Conservation (phyloP, 805 yeast genomes). For the Candida manassasensis region DNA sequence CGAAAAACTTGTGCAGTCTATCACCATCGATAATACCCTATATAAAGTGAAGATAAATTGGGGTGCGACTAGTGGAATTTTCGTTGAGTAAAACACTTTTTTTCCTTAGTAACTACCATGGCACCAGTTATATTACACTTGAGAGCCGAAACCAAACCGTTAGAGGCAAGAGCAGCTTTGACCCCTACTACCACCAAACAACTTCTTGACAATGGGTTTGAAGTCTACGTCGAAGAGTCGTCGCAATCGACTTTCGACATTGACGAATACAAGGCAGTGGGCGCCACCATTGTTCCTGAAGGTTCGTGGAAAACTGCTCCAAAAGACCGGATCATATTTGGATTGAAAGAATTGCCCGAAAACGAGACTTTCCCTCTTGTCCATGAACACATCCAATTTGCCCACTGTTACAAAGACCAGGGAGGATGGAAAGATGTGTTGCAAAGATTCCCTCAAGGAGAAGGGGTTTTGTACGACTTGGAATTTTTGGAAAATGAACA, state of each 20-base stretch:
- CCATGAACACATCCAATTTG: conserved; percentile 97
- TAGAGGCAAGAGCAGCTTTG: conserved; percentile 95
- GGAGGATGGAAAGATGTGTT: conserved; percentile 95
- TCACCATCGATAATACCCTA: background rate
- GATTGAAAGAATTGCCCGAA: conserved; percentile 94
- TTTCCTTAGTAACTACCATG: too few relatives aligned
- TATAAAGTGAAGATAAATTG: too few relatives aligned
- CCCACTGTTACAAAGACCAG: conserved; percentile 97
- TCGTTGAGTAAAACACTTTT: too few relatives aligned
- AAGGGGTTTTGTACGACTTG: conserved; percentile 86
- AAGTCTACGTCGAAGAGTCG: conserved; percentile 82
- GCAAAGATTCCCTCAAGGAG: conserved; percentile 83
- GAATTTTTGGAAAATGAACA: conserved; percentile 91
- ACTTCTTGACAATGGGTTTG: conserved; percentile 81
- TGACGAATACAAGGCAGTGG: conserved; percentile 72
- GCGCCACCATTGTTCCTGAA: conserved; percentile 84
- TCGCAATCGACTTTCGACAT: conserved; percentile 75
- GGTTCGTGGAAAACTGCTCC: conserved; percentile 96
- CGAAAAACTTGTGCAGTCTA: background rate
- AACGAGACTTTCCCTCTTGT: conserved; percentile 82
- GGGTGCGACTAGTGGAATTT: too few relatives aligned
- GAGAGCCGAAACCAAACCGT: conserved; percentile 95
- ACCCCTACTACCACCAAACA: conserved; percentile 88
- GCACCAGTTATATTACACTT: conserved; percentile 66
- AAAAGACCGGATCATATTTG: conserved; percentile 80